Evolutionary conservation across 1,284 basidiomycete genomes (phyloP).

Genomic region (Meripilus lineatus): DNA sequence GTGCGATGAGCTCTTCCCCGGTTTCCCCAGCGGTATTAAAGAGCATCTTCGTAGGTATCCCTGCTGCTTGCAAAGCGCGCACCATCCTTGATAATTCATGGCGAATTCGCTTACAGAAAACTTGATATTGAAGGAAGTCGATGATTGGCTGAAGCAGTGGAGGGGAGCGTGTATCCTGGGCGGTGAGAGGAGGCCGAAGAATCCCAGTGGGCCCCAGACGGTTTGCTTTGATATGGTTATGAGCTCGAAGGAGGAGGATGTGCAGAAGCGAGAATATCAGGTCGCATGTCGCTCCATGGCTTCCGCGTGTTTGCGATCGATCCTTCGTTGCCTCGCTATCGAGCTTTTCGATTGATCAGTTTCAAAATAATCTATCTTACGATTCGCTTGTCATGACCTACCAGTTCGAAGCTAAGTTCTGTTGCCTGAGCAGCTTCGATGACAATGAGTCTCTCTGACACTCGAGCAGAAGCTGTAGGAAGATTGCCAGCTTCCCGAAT

Average conservation of each 20-base stretch:
- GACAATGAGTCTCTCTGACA: constrained; percentile 69
- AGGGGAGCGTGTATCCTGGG: constrained; percentile 32
- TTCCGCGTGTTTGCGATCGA: too few species aligned
- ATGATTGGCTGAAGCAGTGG: constrained; percentile 59
- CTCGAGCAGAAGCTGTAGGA: constrained; percentile 66
- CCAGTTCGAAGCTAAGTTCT: constrained; percentile 65
- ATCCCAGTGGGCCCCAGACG: constrained; percentile 39
- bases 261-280: constrained; percentile 63
- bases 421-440: constrained; percentile 68
- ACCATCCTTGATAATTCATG: constrained; percentile 50
- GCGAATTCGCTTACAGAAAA: constrained; percentile 61
- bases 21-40: constrained; percentile 65
- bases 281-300: constrained; percentile 52
- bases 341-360: too few species aligned
- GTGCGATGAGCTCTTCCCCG: constrained; percentile 49
- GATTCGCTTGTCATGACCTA: constrained; percentile 26
- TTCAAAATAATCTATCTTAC: not conserved
- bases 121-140: constrained; percentile 70
- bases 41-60: constrained; percentile 52
- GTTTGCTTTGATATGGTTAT: constrained; percentile 44
- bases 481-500: constrained; percentile 68
- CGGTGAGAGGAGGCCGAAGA: constrained; percentile 18
- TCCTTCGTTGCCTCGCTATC: too few species aligned
- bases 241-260: constrained; percentile 60
- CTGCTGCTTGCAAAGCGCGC: constrained; percentile 42